Base-by-base conservation (phyloP, 345 rosid species). In the Iberis pinnata region DNA sequence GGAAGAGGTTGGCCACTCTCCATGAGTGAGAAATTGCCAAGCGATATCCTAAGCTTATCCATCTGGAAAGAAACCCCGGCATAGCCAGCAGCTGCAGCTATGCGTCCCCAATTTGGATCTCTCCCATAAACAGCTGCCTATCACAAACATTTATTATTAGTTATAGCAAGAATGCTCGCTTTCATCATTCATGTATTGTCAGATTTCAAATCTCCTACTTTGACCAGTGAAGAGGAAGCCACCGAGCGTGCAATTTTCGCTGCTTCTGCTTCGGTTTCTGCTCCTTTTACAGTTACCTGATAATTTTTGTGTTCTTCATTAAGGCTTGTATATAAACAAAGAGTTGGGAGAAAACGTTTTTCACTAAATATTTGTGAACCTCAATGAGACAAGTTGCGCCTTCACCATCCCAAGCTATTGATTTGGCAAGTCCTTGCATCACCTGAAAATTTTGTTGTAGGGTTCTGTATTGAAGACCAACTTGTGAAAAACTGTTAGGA, bases 381-480 rank as follows among this genome's bases (percentile, higher is more conserved):
- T 92, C 96, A 69, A 88, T 78, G 50, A 92, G 71, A 69, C 98
- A 92, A 2, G 98, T 88, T 36, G 98, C 95, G 44, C 97, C 98
- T 71, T 88, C 98, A 48, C 98, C 98, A 79, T 90, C 98, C 98
- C 95, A 92, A 65, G 98, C 97, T 62, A 88, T 76, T 70, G 98
- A 88, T 74, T 88, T 90, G 15, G 98, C 98, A 46, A 88, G 95
- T 60, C 95, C 92, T 81, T 90, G 95, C 98, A 84, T 90, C 50
- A 90, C 96, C 98, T 90, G 75, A 32, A 26, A 10, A 16, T 32
- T 64, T 19, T 1, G 24, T 32, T n/a, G n/a, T n/a, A n/a, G n/a
- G n/a, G n/a, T n/a, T n/a, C n/a, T n/a, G n/a, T n/a, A n/a, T 46
- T 18, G 18, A 57, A 42, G 35, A n/a, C 44, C 45, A 64, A 20